Evolutionary conservation across 306 rosid species (phyloP).

Genomic region (Prosopis cineraria): DNA sequence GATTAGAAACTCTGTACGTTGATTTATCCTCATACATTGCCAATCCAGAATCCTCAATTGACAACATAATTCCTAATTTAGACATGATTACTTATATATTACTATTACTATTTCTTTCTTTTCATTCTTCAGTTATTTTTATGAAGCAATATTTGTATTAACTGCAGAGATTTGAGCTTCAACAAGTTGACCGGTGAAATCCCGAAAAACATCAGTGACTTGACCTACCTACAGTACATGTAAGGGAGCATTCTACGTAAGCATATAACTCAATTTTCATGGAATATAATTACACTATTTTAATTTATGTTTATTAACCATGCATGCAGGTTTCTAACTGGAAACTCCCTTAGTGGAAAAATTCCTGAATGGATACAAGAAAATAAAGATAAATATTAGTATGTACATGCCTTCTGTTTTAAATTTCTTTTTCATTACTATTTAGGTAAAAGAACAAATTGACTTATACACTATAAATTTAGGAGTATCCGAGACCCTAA

Average conservation of each 20-base stretch:
- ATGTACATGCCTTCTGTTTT: neutral
- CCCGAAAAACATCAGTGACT: slow-evolving; percentile 39
- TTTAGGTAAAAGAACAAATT: no score
- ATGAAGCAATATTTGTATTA: neutral
- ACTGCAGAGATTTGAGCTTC: slow-evolving; percentile 83
- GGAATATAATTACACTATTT: neutral
- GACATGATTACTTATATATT: no score
- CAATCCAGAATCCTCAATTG: neutral
- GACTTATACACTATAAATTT: no score
- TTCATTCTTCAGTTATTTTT: neutral
- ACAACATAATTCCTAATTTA: no score
- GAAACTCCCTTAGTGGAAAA: neutral
- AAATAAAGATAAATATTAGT: neutral
- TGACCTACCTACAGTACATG: slow-evolving; percentile 31
- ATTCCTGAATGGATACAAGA: neutral
- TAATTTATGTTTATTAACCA: neutral
- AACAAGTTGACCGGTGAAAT: slow-evolving; percentile 66
- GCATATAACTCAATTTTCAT: neutral
- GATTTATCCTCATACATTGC: neutral
- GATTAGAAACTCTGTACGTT: slow-evolving; percentile 54
- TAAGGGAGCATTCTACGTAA: slow-evolving; percentile 35
- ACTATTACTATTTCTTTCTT: no score
- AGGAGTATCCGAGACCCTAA: no score
- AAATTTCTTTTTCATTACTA: neutral
- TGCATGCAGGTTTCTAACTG: no score